Percentiles rank a stretch among this genome's conserved stretches.
Conservation (phyloP, 2,329 filamentous ascomycete genomes). For the Verticillium tricorpus region DNA sequence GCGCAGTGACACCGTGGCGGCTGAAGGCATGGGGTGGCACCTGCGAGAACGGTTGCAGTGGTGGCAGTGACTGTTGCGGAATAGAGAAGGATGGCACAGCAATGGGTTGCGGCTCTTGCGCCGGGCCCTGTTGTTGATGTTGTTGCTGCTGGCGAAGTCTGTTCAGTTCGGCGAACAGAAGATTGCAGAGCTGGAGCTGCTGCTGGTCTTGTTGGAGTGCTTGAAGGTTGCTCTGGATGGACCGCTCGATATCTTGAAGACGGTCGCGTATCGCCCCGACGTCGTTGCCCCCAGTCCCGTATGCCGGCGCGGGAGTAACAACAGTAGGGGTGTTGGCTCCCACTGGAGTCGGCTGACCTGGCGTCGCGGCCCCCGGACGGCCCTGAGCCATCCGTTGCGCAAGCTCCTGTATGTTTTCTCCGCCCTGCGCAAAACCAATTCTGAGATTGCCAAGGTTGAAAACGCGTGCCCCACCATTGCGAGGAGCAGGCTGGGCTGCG, state of each 20-base stretch:
- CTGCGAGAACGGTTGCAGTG: conserved; percentile 5
- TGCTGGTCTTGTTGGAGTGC: conserved; percentile 58
- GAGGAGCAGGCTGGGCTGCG: conserved; percentile 12
- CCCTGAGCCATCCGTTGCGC: conserved; percentile 57
- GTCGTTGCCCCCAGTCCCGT: conserved; percentile 20
- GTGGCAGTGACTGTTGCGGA: conserved; percentile 6
- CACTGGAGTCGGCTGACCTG: not conserved
- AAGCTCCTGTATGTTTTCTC: conserved; percentile 61
- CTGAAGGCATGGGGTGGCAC: conserved; percentile 16
- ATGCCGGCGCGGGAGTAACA: conserved; percentile 14
- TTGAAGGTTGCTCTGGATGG: conserved; percentile 64
- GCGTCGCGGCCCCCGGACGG: conserved; percentile 14
- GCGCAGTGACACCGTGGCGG: conserved; percentile 41
- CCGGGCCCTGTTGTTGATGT: conserved; percentile 21
- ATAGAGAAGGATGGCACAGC: conserved; percentile 4
- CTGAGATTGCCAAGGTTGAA: conserved; percentile 72
- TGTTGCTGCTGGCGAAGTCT: conserved; percentile 54
- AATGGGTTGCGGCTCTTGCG: conserved; percentile 11
- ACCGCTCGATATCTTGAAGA: conserved; percentile 62
- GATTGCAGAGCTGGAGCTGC: conserved; percentile 64
- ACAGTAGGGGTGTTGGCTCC: conserved; percentile 2
- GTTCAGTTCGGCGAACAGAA: conserved; percentile 63
- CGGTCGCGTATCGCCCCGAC: conserved; percentile 51
- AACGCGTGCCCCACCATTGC: conserved; percentile 46
- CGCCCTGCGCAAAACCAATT: conserved; percentile 72